Base-by-base conservation (phyloP, 192 early-diverging fungal species). In the Allomyces arbusculus region DNA sequence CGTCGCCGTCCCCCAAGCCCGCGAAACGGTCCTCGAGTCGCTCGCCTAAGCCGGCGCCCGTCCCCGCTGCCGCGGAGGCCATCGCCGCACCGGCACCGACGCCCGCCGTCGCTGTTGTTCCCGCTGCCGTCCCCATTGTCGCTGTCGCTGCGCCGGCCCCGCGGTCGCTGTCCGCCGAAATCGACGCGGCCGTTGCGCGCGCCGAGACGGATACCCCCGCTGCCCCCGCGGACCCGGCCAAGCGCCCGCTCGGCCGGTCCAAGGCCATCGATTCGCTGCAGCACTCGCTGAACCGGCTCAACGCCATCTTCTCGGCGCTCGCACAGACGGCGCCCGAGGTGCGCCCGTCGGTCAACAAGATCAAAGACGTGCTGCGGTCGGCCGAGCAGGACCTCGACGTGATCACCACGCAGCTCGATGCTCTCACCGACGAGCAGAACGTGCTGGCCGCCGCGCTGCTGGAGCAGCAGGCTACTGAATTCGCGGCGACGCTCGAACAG, bases 401-500 rank as follows among this genome's bases (percentile, higher is more conserved):
- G 6, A 50, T 77, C 20, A 76, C 75, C 67, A 72, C 69, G 44
- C 72, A 71, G 26, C 69, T 75, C 1, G 66, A 78, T 1, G 66
- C 69, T 20, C 72, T 77, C 20, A 67, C 67, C 16, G 68, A 62
- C 26, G 62, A 66, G 1, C 71, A 72, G 26, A 69, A 79, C 40
- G 63, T 78, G 1, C 68, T 72, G 20, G 71, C 78, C 22, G 62
- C 77, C 62, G 65, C 70, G 58, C 69, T 65, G 12, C 71, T 84
- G 24, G 73, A 75, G 68, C 67, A 80, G 71, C 72, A 80, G 45
- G 75, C 76, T 44, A 65, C 70, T 24, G 72, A 75, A 2, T 73
- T 81, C 28, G 77, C 75, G 28, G 69, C 78, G 62, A 71, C 78
- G 50, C 73, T 87, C 63, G 69, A 78, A 64, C 65, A 61, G 23